Conservation (phyloP, 768 basidiomycete genomes). For the Kondoa subrosea region DNA sequence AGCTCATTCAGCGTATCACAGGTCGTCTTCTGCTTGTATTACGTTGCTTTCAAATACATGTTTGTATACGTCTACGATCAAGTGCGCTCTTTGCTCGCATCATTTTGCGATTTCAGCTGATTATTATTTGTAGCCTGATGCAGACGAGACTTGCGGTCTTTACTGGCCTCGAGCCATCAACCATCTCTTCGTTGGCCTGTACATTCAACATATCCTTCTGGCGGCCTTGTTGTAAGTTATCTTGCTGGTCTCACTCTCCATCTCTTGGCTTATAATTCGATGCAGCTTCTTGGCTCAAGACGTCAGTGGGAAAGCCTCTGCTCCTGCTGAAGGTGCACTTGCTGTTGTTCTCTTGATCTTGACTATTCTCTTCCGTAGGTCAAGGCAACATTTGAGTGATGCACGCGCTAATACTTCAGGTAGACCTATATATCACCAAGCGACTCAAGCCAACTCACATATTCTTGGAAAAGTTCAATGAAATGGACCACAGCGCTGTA, state of each 20-base stretch:
- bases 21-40: conserved; percentile 8
- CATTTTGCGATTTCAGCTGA: conserved; percentile 13
- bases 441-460: conserved; percentile 6
- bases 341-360: too few species aligned
- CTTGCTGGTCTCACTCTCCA: too few species aligned
- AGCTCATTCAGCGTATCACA: too few species aligned
- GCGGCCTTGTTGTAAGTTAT: conserved; percentile 48
- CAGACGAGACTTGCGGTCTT: conserved; percentile 46
- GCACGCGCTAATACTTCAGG: too few species aligned
- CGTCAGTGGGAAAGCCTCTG: conserved; percentile 38
- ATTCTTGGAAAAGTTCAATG: conserved; percentile 36
- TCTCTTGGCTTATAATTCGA: neutral
- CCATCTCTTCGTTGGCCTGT: conserved; percentile 84
- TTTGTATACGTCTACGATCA: conserved; percentile 43
- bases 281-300: conserved; percentile 54
- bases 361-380: too few species aligned
- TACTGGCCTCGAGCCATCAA: conserved; percentile 92
- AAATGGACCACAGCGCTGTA: conserved; percentile 4
- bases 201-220: conserved; percentile 73
- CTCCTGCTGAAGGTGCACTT: conserved; percentile 59
- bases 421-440: neutral
- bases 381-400: too few species aligned
- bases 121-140: conserved; percentile 23
- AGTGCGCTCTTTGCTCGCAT: neutral
- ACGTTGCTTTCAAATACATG: conserved; percentile 41